A percentile compares a stretch with the other conserved stretches of the same genome.
Evolutionary conservation across 106 monocot genomes (phyloP).

Genomic region (Xerophyta viscosa): DNA sequence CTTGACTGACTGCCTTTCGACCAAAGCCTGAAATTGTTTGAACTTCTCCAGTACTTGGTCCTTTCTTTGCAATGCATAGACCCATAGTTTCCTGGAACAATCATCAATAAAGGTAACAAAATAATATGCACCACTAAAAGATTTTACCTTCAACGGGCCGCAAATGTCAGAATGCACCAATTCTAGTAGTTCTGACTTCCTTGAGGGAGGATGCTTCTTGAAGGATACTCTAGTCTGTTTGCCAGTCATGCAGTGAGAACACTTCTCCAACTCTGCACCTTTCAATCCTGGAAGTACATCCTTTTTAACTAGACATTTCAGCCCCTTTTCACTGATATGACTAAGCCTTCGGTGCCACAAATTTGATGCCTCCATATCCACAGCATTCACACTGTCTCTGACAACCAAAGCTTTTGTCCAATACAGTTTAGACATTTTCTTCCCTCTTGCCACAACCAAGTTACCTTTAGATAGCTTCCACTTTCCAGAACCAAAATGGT

Average conservation of each 20-base stretch:
- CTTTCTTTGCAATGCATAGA: background rate
- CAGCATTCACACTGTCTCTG: background rate
- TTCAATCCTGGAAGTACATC: background rate
- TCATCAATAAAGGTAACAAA: slow-evolving; percentile 1
- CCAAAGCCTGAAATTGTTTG: background rate
- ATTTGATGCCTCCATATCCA: background rate
- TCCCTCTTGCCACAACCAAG: background rate
- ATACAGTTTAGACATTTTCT: background rate
- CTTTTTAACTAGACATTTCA: background rate
- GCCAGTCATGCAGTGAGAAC: background rate
- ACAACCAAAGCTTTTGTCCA: background rate
- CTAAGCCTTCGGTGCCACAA: background rate
- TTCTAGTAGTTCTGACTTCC: background rate
- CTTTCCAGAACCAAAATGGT: too few species aligned
- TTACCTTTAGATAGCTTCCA: background rate
- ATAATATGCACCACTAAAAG: background rate
- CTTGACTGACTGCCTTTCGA: background rate
- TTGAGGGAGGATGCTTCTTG: background rate
- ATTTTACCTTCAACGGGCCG: background rate
- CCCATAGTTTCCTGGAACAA: background rate
- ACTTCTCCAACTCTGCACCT: background rate
- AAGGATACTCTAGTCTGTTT: background rate
- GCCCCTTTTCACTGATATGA: background rate
- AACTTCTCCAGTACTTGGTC: background rate
- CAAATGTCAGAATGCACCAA: background rate